Percentiles rank a stretch among this genome's conserved stretches.
phyloP scores from a whole-genome alignment of 257 asterid species.

The Solanum pimpinellifolium region DNA sequence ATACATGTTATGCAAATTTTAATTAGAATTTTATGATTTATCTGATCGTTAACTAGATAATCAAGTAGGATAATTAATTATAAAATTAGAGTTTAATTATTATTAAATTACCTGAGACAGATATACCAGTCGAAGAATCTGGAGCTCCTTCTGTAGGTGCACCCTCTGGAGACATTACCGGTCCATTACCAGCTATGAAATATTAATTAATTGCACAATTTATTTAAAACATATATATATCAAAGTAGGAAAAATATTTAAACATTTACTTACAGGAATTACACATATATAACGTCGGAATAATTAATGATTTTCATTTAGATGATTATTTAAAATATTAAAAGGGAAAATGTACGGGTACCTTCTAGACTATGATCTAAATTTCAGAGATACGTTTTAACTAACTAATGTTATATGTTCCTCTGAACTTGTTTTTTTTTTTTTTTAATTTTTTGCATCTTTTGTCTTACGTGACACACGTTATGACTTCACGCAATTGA shows the following conservation, averaged over 20 bases:
- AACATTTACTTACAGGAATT: not conserved
- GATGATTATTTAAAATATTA: not conserved
- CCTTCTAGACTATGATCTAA: too few relatives aligned
- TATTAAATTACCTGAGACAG: conserved; percentile 29
- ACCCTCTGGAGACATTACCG: conserved; percentile 55
- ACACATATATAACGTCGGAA: not conserved
- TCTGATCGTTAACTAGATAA: not conserved
- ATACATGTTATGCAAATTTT: not conserved
- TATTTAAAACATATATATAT: not conserved
- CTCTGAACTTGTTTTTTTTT: too few relatives aligned
- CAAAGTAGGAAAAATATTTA: not conserved
- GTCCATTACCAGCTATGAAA: conserved; percentile 40
- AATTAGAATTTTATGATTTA: not conserved
- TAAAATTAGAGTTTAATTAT: not conserved
- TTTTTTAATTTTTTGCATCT: accelerated
- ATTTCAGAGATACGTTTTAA: too few relatives aligned
- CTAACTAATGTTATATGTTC: too few relatives aligned
- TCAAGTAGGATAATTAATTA: not conserved
- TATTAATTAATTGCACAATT: not conserved
- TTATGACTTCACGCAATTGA: too few relatives aligned
- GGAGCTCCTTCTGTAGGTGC: conserved; percentile 25
- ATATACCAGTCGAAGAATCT: conserved; percentile 18
- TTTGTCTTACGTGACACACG: too few relatives aligned
- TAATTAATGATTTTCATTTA: not conserved
- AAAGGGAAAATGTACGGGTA: accelerated